A percentile compares a stretch with the other conserved stretches of the same genome.
Evolutionary conservation across 306 rosid species (phyloP).

Genomic region (Astragalus glycyphyllos): DNA sequence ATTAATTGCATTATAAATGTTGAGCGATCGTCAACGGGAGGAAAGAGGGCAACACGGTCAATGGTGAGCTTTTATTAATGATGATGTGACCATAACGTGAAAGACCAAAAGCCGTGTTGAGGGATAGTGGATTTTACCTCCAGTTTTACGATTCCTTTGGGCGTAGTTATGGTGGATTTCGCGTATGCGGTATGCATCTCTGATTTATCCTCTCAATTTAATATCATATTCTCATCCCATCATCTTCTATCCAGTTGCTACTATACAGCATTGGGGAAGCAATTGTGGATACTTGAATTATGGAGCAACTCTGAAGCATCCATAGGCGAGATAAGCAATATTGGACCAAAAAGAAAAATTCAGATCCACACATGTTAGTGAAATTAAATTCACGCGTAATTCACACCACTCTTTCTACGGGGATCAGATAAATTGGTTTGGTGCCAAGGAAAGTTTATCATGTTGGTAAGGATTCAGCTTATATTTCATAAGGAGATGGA

Average conservation of each 20-base stretch:
- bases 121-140: background rate
- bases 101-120: constrained; percentile 8
- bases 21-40: background rate
- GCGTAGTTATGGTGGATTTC: background rate
- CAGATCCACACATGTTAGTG: constrained; percentile 8
- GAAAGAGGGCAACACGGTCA: background rate
- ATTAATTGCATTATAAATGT: constrained; percentile 29
- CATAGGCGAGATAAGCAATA: constrained; percentile 4
- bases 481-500: too few relatives aligned
- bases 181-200: too few relatives aligned
- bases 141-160: constrained; percentile 13
- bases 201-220: background rate
- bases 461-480: too few relatives aligned
- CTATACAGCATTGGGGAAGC: background rate
- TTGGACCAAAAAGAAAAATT: background rate
- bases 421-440: too few relatives aligned
- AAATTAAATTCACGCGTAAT: constrained; percentile 38
- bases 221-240: background rate
- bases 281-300: background rate
- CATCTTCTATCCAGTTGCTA: constrained; percentile 4
- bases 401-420: background rate
- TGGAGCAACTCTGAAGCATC: background rate
- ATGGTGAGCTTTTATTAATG: constrained; percentile 17
- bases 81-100: constrained; percentile 33
- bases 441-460: too few relatives aligned